Conservation (phyloP, 495 filamentous ascomycete species). For the Ramalina intermedia region DNA sequence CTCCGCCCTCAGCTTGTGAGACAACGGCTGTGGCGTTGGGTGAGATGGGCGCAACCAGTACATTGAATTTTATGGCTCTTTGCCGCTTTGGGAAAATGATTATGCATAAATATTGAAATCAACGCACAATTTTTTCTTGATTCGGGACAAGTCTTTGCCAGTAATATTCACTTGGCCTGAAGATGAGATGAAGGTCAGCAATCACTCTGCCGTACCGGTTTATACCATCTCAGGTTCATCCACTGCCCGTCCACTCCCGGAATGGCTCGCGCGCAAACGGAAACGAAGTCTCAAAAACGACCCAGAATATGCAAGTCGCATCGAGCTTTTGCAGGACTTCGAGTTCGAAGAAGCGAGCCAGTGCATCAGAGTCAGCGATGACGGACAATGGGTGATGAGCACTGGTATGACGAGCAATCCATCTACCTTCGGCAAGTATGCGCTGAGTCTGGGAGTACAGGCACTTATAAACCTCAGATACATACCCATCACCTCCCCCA, state of each 20-base stretch:
- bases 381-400: conserved; percentile 97
- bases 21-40: too few species aligned
- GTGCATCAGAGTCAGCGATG: conserved; percentile 81
- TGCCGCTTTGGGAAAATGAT: conserved; percentile 1
- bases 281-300: conserved; percentile 92
- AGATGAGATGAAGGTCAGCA: conserved; percentile 67
- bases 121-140: background rate
- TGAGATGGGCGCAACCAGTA: too few species aligned
- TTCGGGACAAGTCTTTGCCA: background rate
- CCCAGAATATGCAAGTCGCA: conserved; percentile 78
- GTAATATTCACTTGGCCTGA: background rate
- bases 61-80: too few species aligned
- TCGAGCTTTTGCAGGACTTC: conserved; percentile 94
- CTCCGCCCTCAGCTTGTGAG: too few species aligned
- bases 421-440: background rate
- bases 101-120: conserved; percentile 18
- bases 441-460: conserved; percentile 19
- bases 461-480: conserved; percentile 90
- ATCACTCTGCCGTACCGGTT: conserved; percentile 76
- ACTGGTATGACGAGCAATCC: conserved; percentile 45
- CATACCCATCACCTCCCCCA: conserved; percentile 91
- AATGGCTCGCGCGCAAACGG: conserved; percentile 83
- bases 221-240: conserved; percentile 93
- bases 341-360: conserved; percentile 97
- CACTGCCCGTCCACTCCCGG: conserved; percentile 78